Evolutionary conservation across 352 stramenopile genomes (phyloP).

Genomic region (Pythium dissotocum): DNA sequence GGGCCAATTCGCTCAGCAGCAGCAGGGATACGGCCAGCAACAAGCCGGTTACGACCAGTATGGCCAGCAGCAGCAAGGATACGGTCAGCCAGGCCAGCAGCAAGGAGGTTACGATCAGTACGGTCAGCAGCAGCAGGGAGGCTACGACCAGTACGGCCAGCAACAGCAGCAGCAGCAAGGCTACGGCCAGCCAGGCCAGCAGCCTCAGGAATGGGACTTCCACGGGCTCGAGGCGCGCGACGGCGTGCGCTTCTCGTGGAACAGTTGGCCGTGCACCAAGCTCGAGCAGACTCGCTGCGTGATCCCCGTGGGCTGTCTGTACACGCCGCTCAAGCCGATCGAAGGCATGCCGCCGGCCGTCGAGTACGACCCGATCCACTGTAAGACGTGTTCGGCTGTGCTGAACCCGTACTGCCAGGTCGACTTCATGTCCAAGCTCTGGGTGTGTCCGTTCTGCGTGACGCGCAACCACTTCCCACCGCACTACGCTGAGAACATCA

Average conservation of each 20-base stretch:
- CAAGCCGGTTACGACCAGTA: slow-evolving; percentile 50
- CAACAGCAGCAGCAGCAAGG: slow-evolving; percentile 38
- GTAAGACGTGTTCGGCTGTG: slow-evolving; percentile 96
- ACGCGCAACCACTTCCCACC: slow-evolving; percentile 98
- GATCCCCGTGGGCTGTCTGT: slow-evolving; percentile 93
- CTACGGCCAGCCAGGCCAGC: slow-evolving; percentile 53
- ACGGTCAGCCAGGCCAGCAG: slow-evolving; percentile 59
- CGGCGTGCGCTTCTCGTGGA: slow-evolving; percentile 97
- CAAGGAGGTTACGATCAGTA: slow-evolving; percentile 38
- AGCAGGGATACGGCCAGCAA: slow-evolving; percentile 46
- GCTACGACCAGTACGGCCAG: slow-evolving; percentile 46
- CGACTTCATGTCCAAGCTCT: slow-evolving; percentile 99
- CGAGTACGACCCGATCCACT: slow-evolving; percentile 99
- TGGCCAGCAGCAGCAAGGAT: slow-evolving; percentile 34
- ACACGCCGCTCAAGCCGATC: slow-evolving; percentile 98
- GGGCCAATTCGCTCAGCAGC: slow-evolving; percentile 40
- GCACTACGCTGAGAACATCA: slow-evolving; percentile 96
- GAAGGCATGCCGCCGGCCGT: slow-evolving; percentile 92
- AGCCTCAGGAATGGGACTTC: slow-evolving; percentile 87
- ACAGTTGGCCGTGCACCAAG: slow-evolving; percentile 97
- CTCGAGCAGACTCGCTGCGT: slow-evolving; percentile 98
- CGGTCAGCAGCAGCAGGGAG: slow-evolving; percentile 41
- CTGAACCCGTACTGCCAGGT: slow-evolving; percentile 99
- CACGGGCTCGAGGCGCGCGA: slow-evolving; percentile 86
- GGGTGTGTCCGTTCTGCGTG: slow-evolving; percentile 99